These are phyloP conservation scores for Xerocomellus intermedius DNA, from an alignment of 768 basidiomycete species.

Conservation along the genomic window DNA sequence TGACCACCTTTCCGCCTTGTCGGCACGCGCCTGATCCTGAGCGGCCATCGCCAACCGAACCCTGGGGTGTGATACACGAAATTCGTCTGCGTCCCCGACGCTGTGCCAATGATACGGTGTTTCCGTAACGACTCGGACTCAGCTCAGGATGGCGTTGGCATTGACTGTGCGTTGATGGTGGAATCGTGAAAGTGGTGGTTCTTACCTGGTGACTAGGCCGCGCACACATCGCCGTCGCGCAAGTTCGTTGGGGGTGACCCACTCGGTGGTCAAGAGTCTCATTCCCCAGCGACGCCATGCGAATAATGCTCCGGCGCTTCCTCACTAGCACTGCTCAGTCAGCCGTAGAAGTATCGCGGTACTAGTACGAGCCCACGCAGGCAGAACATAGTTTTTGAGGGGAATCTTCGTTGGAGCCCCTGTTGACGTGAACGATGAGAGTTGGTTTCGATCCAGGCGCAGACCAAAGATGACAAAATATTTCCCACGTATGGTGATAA, in stretches of 20 bases:
- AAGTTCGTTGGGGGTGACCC: constrained; percentile 65
- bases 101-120: constrained; percentile 34
- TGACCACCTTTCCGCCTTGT: constrained; percentile 50
- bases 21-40: constrained; percentile 69
- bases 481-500: no score
- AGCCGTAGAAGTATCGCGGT: no score
- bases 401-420: no score
- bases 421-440: no score
- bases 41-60: constrained; percentile 69
- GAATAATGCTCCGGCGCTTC: constrained; percentile 10
- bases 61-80: constrained; percentile 85
- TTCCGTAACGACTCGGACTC: background rate
- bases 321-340: no score
- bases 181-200: background rate
- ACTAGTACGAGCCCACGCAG: no score
- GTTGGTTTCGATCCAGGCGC: no score
- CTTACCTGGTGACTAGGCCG: constrained; percentile 79
- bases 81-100: constrained; percentile 87
- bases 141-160: background rate
- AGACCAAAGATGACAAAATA: no score
- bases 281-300: constrained; percentile 52
- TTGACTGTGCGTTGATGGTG: background rate
- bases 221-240: constrained; percentile 63
- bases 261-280: constrained; percentile 63
- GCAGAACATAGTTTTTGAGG: no score